These are phyloP conservation scores for Backusella parvicylindrica DNA, from an alignment of 192 early-diverging fungal species.

Conservation along the genomic window DNA sequence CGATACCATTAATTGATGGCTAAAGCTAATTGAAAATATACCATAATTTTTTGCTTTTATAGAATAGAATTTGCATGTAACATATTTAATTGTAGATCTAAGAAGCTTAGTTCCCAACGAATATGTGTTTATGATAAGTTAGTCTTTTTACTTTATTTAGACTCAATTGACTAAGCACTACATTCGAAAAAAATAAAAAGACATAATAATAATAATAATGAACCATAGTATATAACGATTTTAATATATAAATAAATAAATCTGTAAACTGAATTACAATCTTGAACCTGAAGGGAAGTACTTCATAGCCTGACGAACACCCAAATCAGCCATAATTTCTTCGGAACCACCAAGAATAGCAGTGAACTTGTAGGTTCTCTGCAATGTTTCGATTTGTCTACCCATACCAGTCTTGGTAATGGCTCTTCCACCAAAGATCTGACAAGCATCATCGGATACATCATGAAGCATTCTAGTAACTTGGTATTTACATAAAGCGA, in stretches of 20 bases:
- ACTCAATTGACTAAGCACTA: no score
- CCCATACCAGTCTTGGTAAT: conserved; percentile 76
- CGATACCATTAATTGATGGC: no score
- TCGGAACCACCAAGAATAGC: conserved; percentile 41
- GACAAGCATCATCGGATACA: conserved; percentile 61
- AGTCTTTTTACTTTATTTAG: no score
- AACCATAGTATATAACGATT: no score
- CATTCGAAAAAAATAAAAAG: no score
- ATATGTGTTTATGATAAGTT: no score
- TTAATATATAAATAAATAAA: neutral
- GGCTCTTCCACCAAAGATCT: conserved; percentile 73
- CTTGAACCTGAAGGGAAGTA: conserved; percentile 31
- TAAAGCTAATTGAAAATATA: no score
- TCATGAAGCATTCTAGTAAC: conserved; percentile 54
- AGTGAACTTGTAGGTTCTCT: conserved; percentile 54
- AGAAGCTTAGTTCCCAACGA: no score
- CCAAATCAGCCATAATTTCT: conserved; percentile 54
- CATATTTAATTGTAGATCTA: no score
- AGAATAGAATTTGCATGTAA: no score
- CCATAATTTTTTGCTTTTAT: no score
- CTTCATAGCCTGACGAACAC: conserved; percentile 34
- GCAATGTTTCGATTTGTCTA: conserved; percentile 56
- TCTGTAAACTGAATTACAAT: neutral
- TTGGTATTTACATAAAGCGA: conserved; percentile 57
- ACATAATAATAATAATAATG: no score